phyloP scores from a whole-genome alignment of 805 yeast genomes.

The Diddensiella caesifluorescens region DNA sequence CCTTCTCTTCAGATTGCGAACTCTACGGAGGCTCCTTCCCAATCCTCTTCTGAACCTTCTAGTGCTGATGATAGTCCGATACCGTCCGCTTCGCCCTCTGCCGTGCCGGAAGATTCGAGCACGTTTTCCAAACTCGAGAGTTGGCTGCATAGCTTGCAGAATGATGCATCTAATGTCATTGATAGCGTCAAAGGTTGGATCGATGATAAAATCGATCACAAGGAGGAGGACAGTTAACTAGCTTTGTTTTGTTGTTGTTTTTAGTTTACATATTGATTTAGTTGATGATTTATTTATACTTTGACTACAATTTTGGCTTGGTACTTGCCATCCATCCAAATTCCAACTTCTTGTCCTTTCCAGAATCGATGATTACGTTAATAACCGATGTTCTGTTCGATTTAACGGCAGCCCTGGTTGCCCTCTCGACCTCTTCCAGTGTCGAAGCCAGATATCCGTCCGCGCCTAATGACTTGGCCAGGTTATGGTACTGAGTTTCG shows the following conservation, averaged over 20 bases:
- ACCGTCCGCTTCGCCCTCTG: background rate
- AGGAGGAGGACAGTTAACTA: background rate
- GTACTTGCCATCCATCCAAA: slow-evolving; percentile 68
- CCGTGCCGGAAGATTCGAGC: background rate
- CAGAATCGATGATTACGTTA: slow-evolving; percentile 60
- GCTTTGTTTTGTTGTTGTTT: slow-evolving; percentile 1
- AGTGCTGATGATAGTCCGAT: background rate
- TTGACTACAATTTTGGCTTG: slow-evolving; percentile 29
- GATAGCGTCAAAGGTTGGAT: slow-evolving; percentile 16
- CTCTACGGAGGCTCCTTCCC: too few species aligned
- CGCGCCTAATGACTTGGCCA: slow-evolving; percentile 55
- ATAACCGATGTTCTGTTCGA: slow-evolving; percentile 41
- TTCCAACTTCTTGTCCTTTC: slow-evolving; percentile 47
- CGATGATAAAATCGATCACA: slow-evolving; percentile 2
- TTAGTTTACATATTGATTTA: slow-evolving; percentile 2
- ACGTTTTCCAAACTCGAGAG: slow-evolving; percentile 4
- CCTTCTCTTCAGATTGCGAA: too few species aligned
- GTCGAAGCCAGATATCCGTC: slow-evolving; percentile 44
- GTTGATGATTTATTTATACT: background rate
- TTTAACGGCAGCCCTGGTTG: slow-evolving; percentile 35
- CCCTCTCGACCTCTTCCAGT: slow-evolving; percentile 36
- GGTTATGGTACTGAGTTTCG: slow-evolving; percentile 51
- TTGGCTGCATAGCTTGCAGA: slow-evolving; percentile 13
- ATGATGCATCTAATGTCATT: slow-evolving; percentile 12
- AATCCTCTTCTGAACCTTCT: background rate